Conservation (phyloP, 768 basidiomycete species). For the Auriscalpium orientale region DNA sequence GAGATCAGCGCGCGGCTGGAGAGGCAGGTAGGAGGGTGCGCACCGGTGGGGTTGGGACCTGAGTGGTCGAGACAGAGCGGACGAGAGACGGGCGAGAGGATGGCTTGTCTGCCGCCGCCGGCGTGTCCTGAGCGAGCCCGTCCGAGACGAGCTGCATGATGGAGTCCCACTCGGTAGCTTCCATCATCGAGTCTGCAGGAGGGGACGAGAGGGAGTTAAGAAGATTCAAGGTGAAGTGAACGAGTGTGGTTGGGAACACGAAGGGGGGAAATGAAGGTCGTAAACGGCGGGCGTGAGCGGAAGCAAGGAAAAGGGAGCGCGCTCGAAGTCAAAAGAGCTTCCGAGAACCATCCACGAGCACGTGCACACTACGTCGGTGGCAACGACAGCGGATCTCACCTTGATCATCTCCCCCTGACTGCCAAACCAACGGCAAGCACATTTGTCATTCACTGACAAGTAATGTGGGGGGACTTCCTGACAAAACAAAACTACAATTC, state of each 20-base stretch:
- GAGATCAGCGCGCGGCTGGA: neutral
- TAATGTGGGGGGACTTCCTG: too few species aligned
- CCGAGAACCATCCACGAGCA: too few species aligned
- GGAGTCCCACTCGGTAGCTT: constrained; percentile 50
- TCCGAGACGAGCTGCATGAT: constrained; percentile 52
- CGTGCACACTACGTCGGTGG: too few species aligned
- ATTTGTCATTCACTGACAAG: too few species aligned
- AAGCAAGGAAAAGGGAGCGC: too few species aligned
- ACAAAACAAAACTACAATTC: too few species aligned
- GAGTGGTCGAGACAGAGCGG: constrained; percentile 3
- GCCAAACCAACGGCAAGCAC: too few species aligned
- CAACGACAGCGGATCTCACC: too few species aligned
- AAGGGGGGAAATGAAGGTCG: too few species aligned
- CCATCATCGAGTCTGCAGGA: constrained; percentile 22
- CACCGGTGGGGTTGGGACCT: neutral
- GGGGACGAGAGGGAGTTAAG: neutral
- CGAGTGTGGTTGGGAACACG: neutral
- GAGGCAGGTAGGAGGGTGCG: neutral
- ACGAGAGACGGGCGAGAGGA: constrained; percentile 19
- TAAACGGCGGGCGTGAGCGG: too few species aligned
- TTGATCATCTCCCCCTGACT: too few species aligned
- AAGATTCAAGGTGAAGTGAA: neutral
- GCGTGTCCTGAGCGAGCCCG: constrained; percentile 26
- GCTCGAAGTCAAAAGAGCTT: too few species aligned
- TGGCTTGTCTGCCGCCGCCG: constrained; percentile 29